Evolutionary conservation across 176 grass and related monocot genomes (phyloP), one percentile per base, ranked within the genome.

Genomic region (Panicum miliaceum): DNA sequence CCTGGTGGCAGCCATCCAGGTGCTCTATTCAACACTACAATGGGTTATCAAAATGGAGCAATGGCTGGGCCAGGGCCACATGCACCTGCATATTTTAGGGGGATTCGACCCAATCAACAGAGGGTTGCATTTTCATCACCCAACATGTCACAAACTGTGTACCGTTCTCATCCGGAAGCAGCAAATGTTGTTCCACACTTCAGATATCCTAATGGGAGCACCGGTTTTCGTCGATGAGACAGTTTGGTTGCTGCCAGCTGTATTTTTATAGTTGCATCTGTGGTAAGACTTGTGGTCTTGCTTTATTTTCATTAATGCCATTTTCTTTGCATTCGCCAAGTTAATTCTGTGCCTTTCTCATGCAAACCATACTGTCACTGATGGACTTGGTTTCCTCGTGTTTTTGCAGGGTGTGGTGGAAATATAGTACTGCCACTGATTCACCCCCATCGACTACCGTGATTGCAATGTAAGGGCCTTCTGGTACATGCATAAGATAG

Each of bases 211-310:
- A 59, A 56, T 47, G 54, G 64, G 20, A 70, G 20, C 68, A 46
- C 41, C 57, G 20, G 71, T 16, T 85, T 86, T 45, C 83, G 45
- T 40, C 19, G 54, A 77, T 90, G 85, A 79, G 53, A 2, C 22
- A 61, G 82, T 81, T 65, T 85, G 5, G 14, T 27, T 37, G 52
- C 43, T 35, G 50, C 16, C 32, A 63, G 23, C 32, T 62, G 23
- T 13, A 76, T 51, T 68, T 84, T 58, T 50, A 57, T 56, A 8
- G 32, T 25, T 79, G n/a, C 16, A 84, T 40, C 59, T 9, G 50
- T 9, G 59, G 50, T 65, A 13, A 18, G 76, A 52, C 48, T 67
- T 65, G 10, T 48, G 46, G 5, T 37, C 75, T 10, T 46, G 20
- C 0, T 65, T 52, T 64, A 29, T n/a, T 59, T 37, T 19, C 7